Evolutionary conservation across 2,329 filamentous ascomycete species (phyloP).

Genomic region (Pseudocercospora macadamiae): DNA sequence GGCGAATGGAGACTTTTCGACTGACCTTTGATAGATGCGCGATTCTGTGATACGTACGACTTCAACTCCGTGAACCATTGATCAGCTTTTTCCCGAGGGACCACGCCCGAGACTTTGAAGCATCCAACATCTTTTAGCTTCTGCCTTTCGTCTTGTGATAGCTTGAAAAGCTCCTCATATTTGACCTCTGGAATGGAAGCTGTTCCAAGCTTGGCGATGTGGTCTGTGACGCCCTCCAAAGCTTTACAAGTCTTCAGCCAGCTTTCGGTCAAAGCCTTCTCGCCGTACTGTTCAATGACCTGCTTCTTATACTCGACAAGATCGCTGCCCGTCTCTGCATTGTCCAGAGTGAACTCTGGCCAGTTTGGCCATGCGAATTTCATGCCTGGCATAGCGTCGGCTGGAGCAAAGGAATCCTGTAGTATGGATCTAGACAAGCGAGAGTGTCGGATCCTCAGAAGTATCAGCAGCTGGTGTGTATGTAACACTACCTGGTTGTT

Average conservation of each 20-base stretch:
- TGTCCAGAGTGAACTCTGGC: conserved; percentile 11
- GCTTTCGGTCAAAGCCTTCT: conserved; percentile 11
- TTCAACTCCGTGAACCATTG: conserved; percentile 14
- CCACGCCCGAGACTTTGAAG: conserved; percentile 15
- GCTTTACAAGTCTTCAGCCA: conserved; percentile 14
- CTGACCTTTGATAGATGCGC: conserved; percentile 10
- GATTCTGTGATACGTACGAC: conserved; percentile 11
- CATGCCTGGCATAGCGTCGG: conserved; percentile 7
- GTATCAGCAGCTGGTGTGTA: too few species aligned
- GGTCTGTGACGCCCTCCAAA: conserved; percentile 6
- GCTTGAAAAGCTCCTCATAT: conserved; percentile 7
- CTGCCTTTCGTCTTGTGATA: conserved; percentile 5
- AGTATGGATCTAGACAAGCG: too few species aligned
- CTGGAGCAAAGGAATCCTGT: too few species aligned
- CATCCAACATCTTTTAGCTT: conserved; percentile 16
- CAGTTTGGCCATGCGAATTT: conserved; percentile 11
- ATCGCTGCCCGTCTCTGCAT: conserved; percentile 12
- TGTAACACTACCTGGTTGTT: too few species aligned
- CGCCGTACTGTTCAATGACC: conserved; percentile 12
- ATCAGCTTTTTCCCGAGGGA: conserved; percentile 12
- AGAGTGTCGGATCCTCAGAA: too few species aligned
- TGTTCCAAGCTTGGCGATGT: conserved; percentile 7
- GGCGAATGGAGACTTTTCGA: background rate
- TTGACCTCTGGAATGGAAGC: conserved; percentile 10
- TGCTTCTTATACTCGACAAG: conserved; percentile 11